Evolutionary conservation across 805 yeast genomes (phyloP).

Genomic region (Ogataea paradorogensis): DNA sequence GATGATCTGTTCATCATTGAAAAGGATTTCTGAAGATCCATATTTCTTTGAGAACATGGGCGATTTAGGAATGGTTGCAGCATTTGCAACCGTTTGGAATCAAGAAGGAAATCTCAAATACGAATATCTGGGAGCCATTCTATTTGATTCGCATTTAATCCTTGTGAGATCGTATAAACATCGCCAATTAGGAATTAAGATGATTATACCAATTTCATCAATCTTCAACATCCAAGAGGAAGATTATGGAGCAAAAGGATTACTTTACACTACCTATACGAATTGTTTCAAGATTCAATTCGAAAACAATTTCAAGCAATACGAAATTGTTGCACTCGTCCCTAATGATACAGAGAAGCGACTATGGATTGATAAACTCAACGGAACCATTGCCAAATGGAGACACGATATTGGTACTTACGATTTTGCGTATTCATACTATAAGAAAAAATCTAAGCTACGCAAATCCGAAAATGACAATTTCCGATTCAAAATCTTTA

Average conservation of each 20-base stretch:
- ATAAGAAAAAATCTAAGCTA: slow-evolving; percentile 16
- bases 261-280: slow-evolving; percentile 31
- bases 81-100: slow-evolving; percentile 40
- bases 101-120: slow-evolving; percentile 20
- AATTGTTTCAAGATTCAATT: slow-evolving; percentile 43
- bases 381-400: slow-evolving; percentile 8
- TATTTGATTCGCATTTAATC: slow-evolving; percentile 52
- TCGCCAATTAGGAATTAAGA: slow-evolving; percentile 35
- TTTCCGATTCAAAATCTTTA: slow-evolving; percentile 15
- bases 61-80: slow-evolving; percentile 41
- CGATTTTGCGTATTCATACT: slow-evolving; percentile 27
- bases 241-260: slow-evolving; percentile 21
- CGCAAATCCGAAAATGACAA: slow-evolving; percentile 7
- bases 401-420: slow-evolving; percentile 33
- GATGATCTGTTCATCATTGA: slow-evolving; percentile 13
- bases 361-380: slow-evolving; percentile 40
- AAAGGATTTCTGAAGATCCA: slow-evolving; percentile 12
- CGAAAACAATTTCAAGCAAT: slow-evolving; percentile 40
- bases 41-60: slow-evolving; percentile 48
- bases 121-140: slow-evolving; percentile 35
- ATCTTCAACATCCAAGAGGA: slow-evolving; percentile 24
- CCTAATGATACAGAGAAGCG: slow-evolving; percentile 33
- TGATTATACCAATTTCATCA: slow-evolving; percentile 47
- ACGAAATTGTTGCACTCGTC: slow-evolving; percentile 43
- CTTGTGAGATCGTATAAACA: slow-evolving; percentile 31